phyloP scores from a whole-genome alignment of 139 green algal species.

The Pleodorina starrii region DNA sequence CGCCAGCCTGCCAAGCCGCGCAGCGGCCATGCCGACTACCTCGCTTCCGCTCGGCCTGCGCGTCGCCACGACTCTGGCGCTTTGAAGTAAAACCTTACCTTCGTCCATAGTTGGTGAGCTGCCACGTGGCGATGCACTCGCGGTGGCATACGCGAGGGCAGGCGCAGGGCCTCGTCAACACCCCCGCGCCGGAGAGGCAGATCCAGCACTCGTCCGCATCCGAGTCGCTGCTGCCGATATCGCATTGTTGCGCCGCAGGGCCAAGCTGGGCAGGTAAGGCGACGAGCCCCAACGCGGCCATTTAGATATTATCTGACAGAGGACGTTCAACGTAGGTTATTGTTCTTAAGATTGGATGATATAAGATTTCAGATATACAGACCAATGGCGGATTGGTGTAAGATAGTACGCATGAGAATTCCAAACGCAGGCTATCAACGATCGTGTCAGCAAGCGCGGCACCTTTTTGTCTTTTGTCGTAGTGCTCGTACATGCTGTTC shows the following conservation, averaged over 20 bases:
- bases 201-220: slow-evolving; percentile 40
- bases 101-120: slow-evolving; percentile 3
- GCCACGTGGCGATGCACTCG: slow-evolving; percentile 21
- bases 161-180: neutral
- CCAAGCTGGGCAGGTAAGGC: neutral
- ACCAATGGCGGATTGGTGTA: no score
- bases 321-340: neutral
- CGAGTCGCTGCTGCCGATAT: neutral
- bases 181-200: neutral
- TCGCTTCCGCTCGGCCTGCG: no score
- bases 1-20: no score
- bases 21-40: neutral
- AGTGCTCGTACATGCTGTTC: no score
- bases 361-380: no score
- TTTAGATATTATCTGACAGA: neutral
- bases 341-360: no score
- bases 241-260: neutral
- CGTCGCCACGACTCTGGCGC: no score
- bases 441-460: no score
- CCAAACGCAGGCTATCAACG: no score
- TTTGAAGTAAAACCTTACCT: no score
- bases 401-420: no score
- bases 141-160: slow-evolving; percentile 23
- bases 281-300: neutral
- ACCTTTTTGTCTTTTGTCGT: no score